phyloP scores from a whole-genome alignment of 139 green algal genomes.

The Coelastrella sp. region DNA sequence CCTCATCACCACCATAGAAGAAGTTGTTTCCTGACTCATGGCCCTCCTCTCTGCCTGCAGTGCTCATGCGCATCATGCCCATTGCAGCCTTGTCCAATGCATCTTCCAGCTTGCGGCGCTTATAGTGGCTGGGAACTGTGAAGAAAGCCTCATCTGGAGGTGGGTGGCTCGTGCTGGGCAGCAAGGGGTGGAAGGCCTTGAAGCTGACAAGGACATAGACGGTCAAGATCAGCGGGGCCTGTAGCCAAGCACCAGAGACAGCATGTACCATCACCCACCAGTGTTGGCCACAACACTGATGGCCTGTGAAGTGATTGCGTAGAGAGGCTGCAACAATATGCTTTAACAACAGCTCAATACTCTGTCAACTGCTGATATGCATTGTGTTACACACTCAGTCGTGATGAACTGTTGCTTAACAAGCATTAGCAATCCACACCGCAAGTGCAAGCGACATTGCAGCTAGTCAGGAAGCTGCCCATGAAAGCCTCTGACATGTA shows the following conservation, averaged over 20 bases:
- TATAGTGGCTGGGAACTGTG: conserved; percentile 36
- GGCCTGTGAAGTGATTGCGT: too few species aligned
- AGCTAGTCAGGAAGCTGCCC: too few species aligned
- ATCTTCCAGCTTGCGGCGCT: conserved; percentile 40
- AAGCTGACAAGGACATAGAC: conserved; percentile 80
- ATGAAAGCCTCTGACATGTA: too few species aligned
- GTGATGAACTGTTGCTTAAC: too few species aligned
- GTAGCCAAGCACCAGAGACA: background rate
- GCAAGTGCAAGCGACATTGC: too few species aligned
- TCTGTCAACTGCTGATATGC: too few species aligned
- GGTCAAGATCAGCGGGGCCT: conserved; percentile 80
- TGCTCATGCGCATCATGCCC: conserved; percentile 45
- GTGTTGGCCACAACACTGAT: background rate
- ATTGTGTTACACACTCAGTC: too few species aligned
- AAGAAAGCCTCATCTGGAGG: conserved; percentile 13
- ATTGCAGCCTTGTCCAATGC: conserved; percentile 34
- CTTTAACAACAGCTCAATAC: too few species aligned
- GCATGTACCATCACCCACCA: background rate
- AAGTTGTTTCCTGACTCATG: background rate
- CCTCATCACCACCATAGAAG: conserved; percentile 18
- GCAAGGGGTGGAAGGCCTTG: conserved; percentile 48
- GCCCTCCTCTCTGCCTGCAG: background rate
- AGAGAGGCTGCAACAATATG: too few species aligned
- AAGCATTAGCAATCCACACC: too few species aligned
- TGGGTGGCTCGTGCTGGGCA: background rate